Evolutionary conservation across 495 filamentous ascomycete genomes (phyloP), one percentile per base, ranked within the genome.

Genomic region (Clavariopsis aquatica): DNA sequence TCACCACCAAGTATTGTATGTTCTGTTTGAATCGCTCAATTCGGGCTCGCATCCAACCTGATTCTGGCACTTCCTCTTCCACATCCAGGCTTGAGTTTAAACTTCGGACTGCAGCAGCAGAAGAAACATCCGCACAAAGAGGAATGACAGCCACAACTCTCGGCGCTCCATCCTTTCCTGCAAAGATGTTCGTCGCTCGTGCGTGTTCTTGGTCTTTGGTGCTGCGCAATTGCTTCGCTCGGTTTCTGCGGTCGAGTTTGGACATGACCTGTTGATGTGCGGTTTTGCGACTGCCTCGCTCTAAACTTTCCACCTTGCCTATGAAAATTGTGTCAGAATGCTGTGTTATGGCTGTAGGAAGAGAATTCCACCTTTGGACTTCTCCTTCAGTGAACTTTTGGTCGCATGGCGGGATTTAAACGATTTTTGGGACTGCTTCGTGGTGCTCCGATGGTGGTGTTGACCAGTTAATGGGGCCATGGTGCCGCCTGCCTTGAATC

Each of bases 261-360:
- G 93, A 96, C 90, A 96, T 95, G 74, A 96, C 82, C 78, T 96
- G 91, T 73, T 98, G 95, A 75, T 97, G 91, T 62, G 89, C 89
- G 45, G 93, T 96, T 77, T 90, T 95, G 62, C 93, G 87, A 64
- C 79, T 79, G 38, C 86, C 84, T 72, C 77, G 88, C 74, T 76
- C 71, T 60, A 68, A 66, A 57, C 69, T 71, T 73, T 88, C 84
- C 45, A 89, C 76, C 74, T 89, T 90, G 69, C 87, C 84, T 87
- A 58, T 49, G 15, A 5, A 13, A 36, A 43, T 43, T 43, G 38
- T 43, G 13, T 43, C 38, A 43, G 38, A 43, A 43, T 8, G 4
- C 13, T 6, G 4, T 3, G n/a, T 17, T 17, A 43, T 6, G 38
- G 38, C 12, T 2, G n/a, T 43, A 17, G 3, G 13, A 43, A 43